These are phyloP conservation scores for Plantago rigida DNA, from an alignment of 305 asterid genomes.

Conservation along the genomic window DNA sequence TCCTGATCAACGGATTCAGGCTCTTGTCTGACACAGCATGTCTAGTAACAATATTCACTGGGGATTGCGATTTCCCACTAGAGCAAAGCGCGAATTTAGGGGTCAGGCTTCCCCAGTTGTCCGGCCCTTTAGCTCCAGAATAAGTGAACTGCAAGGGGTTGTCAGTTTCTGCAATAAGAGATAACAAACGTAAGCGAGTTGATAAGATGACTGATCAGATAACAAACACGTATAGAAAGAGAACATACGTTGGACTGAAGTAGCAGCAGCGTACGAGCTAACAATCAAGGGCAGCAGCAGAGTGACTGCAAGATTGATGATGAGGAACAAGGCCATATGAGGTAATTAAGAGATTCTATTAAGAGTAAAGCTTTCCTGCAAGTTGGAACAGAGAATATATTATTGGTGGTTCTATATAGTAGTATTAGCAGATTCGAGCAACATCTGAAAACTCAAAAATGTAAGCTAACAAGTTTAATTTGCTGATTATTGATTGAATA, in stretches of 20 bases:
- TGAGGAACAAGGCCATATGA: slow-evolving; percentile 1
- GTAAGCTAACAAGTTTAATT: neutral
- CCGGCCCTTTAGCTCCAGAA: slow-evolving; percentile 62
- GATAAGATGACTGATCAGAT: neutral
- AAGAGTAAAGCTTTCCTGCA: neutral
- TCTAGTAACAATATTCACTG: slow-evolving; percentile 40
- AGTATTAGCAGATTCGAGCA: no score
- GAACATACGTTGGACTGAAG: neutral
- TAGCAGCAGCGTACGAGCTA: slow-evolving; percentile 1
- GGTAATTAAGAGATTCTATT: neutral
- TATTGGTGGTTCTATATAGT: neutral
- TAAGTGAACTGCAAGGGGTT: slow-evolving; percentile 45
- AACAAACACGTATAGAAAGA: neutral
- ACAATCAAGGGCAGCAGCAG: neutral
- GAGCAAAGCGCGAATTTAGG: slow-evolving; percentile 54
- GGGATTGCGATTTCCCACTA: slow-evolving; percentile 62
- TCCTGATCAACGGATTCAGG: slow-evolving; percentile 44
- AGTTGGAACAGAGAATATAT: no score
- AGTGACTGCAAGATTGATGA: neutral
- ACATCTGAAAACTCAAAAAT: no score
- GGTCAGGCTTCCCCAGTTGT: slow-evolving; percentile 55
- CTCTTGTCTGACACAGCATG: slow-evolving; percentile 28
- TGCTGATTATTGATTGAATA: neutral
- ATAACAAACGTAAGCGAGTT: neutral
- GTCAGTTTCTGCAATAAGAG: slow-evolving; percentile 24